Percentiles rank a stretch among this genome's conserved stretches.
These are phyloP conservation scores for Akanthomyces uredinophilus DNA, from an alignment of 2,329 filamentous ascomycete genomes.

Conservation along the genomic window DNA sequence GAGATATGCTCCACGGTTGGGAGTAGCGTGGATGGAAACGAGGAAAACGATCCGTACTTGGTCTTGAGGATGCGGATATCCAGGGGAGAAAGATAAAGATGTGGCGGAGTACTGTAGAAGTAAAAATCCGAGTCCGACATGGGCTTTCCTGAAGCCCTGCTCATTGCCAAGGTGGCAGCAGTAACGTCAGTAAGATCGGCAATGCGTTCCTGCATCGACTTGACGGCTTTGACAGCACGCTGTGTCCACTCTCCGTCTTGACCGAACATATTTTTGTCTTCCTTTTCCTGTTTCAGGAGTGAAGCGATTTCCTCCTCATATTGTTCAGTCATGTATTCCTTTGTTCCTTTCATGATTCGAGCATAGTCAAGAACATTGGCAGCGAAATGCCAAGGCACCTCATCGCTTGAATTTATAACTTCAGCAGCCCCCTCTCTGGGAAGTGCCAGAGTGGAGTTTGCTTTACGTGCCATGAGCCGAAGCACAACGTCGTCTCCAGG, in stretches of 20 bases:
- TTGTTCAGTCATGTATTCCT: conserved; percentile 79
- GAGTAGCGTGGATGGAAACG: conserved; percentile 79
- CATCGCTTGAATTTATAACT: conserved; percentile 61
- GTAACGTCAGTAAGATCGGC: conserved; percentile 35
- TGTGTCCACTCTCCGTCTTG: conserved; percentile 91
- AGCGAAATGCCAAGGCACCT: conserved; percentile 91
- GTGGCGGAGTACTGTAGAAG: conserved; percentile 82
- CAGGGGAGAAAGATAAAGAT: conserved; percentile 83
- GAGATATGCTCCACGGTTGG: conserved; percentile 87
- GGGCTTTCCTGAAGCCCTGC: conserved; percentile 20
- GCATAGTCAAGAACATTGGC: conserved; percentile 94
- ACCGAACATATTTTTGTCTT: conserved; percentile 86
- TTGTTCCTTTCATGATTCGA: conserved; percentile 88
- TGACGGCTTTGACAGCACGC: conserved; percentile 72
- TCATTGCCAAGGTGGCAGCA: conserved; percentile 18
- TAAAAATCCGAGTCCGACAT: conserved; percentile 56
- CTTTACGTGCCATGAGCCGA: conserved; percentile 73
- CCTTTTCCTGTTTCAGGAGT: conserved; percentile 69
- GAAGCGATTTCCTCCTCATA: conserved; percentile 74
- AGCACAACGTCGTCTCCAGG: conserved; percentile 88
- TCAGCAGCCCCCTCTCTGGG: conserved; percentile 75
- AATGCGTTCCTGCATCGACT: conserved; percentile 70
- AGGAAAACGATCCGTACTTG: conserved; percentile 75
- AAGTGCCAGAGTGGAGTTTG: conserved; percentile 78
- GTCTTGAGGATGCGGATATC: conserved; percentile 91